Percentiles rank a stretch among this genome's conserved stretches.
Evolutionary conservation across 441 rosid genomes (phyloP).

Genomic region (Erodium moschatum): DNA sequence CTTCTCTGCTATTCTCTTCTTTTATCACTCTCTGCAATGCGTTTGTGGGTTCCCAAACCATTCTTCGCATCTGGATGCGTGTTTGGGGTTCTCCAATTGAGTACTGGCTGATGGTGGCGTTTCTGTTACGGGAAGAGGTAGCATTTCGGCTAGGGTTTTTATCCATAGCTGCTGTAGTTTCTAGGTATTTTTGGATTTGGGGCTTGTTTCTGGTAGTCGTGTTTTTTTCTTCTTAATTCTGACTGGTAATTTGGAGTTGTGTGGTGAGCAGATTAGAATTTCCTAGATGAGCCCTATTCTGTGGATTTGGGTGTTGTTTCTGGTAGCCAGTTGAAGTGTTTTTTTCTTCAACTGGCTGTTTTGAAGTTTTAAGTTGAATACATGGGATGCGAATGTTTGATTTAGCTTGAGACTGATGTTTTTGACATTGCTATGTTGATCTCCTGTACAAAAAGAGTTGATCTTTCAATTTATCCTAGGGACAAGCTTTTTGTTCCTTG

Average conservation of each 20-base stretch:
- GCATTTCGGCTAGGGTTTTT: not conserved
- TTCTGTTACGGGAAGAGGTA: not conserved
- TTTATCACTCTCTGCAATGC: not conserved
- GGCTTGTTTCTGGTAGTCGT: not conserved
- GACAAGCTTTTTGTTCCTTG: too few species aligned
- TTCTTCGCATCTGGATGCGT: slow-evolving; percentile 4
- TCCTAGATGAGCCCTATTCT: not conserved
- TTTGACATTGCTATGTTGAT: not conserved
- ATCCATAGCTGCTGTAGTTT: not conserved
- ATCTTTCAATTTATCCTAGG: not conserved
- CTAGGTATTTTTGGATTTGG: too few species aligned
- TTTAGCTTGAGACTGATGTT: slow-evolving; percentile 3
- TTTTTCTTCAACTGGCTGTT: not conserved
- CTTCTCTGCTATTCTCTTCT: not conserved
- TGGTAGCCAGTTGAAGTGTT: not conserved
- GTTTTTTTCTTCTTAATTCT: not conserved
- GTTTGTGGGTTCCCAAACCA: not conserved
- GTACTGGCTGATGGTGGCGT: not conserved
- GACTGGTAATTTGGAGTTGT: not conserved
- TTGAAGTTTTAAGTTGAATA: not conserved
- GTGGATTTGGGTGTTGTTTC: not conserved
- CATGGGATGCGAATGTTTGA: slow-evolving; percentile 1
- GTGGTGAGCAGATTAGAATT: not conserved
- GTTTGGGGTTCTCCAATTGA: slow-evolving; percentile 1
- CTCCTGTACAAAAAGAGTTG: not conserved